Evolutionary conservation across 139 green algal species (phyloP).

Genomic region (Penium margaritaceum): DNA sequence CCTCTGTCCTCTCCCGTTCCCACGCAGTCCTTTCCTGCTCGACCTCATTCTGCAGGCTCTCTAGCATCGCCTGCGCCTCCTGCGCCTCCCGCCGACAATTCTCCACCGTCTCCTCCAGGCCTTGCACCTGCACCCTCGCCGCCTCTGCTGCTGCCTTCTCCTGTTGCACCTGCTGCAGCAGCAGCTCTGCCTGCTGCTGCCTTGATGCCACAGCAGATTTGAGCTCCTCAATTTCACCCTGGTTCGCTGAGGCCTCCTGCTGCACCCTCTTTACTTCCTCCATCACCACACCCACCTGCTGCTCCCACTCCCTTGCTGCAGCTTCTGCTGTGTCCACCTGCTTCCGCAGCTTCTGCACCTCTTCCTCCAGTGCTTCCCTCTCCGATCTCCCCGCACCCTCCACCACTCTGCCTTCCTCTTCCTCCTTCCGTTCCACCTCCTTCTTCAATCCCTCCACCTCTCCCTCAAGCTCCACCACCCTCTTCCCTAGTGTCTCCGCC

Average conservation of each 20-base stretch:
- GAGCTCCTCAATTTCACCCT: neutral
- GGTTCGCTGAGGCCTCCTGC: neutral
- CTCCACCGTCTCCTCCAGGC: too few species aligned
- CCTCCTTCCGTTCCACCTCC: neutral
- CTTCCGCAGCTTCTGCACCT: neutral
- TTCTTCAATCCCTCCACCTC: neutral
- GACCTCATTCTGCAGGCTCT: too few species aligned
- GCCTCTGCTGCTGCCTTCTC: too few species aligned
- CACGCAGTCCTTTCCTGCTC: too few species aligned
- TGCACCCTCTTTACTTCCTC: neutral
- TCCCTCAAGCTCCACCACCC: neutral
- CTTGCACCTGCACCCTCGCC: too few species aligned
- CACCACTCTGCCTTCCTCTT: neutral
- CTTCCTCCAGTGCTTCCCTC: neutral
- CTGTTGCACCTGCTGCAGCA: too few species aligned
- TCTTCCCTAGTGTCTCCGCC: neutral
- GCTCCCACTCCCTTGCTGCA: neutral
- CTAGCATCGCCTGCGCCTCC: too few species aligned
- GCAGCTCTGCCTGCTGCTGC: too few species aligned
- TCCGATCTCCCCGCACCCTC: neutral
- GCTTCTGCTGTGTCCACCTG: neutral
- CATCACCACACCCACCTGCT: neutral
- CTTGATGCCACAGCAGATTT: too few species aligned
- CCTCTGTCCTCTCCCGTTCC: too few species aligned
- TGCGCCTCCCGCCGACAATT: too few species aligned